A percentile compares a stretch with the other conserved stretches of the same genome.
Conservation (phyloP, 345 rosid species). For the Orychophragmus violaceus region DNA sequence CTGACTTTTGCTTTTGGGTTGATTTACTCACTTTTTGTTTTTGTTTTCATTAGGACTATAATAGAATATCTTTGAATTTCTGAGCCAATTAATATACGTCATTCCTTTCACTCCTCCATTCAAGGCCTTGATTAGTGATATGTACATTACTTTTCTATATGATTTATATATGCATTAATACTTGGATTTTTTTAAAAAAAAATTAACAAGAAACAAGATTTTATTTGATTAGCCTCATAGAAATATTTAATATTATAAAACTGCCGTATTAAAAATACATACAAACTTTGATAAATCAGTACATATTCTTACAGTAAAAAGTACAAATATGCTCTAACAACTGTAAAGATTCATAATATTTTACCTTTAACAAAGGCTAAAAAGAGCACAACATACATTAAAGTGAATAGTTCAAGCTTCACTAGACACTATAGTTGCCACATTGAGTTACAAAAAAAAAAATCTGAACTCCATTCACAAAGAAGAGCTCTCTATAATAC, state of each 20-base stretch:
- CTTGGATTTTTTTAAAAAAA: not conserved
- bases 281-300: not conserved
- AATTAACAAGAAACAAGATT: not conserved
- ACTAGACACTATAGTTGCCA: not conserved
- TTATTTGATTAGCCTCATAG: not conserved
- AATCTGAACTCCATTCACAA: not conserved
- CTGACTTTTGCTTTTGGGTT: conserved; percentile 7
- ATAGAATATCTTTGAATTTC: conserved; percentile 21
- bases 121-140: conserved; percentile 26
- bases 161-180: not conserved
- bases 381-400: not conserved
- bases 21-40: not conserved
- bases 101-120: conserved; percentile 23
- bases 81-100: conserved; percentile 7
- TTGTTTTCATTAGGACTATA: not conserved
- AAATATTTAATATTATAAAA: not conserved
- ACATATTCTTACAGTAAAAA: not conserved
- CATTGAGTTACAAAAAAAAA: not conserved
- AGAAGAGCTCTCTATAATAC: conserved; percentile 1
- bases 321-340: not conserved
- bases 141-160: not conserved
- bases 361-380: not conserved
- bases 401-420: not conserved
- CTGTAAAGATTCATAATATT: not conserved
- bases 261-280: not conserved